Evolutionary conservation across 2,329 filamentous ascomycete species (phyloP), one percentile per base, ranked within the genome.

Genomic region (Akanthomyces lecanii): DNA sequence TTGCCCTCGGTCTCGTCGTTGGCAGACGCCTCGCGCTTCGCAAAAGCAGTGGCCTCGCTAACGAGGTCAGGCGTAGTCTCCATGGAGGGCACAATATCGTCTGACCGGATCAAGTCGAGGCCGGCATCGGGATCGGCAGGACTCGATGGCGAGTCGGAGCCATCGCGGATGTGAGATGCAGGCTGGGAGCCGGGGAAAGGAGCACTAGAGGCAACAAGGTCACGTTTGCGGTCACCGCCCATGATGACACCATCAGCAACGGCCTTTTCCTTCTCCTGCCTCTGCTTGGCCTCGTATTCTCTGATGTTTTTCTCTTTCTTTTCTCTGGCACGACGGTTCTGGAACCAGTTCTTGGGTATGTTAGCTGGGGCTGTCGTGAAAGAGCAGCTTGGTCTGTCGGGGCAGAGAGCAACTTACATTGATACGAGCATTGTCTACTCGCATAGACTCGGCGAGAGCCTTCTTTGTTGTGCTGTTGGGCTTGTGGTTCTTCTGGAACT

Each of bases 401-500:
- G 18, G 25, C 4, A 28, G 36, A 40, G 44, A 14, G 25, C 33
- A 8, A 75, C 76, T 67, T 74, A 88, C 85, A 69, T 88, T 88
- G 66, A 88, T 87, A 66, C 85, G 79, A 21, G 85, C 81, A 66
- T 85, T 79, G 66, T 88, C 85, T n/a, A 88, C 82, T 59, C 81
- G 79, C 78, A 88, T 85, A 7, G 80, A 77, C 66, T 87, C 84
- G 4, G 85, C 85, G 55, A 87, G 78, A 58, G 81, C 79, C 66
- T 84, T 84, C 72, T 88, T 88, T 38, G 80, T 79, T 63, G 80
- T 84, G 72, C 84, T 87, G 59, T 82, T 85, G 11, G 85, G 85
- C 73, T 88, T 88, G 66, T 83, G 82, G 71, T 88, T 88, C 71
- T 85, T 84, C 65, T 82, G 79, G 67, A 88, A 88, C 70, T 87